A percentile compares a stretch with the other conserved stretches of the same genome.
Evolutionary conservation across 306 rosid genomes (phyloP).

Genomic region (Albizia julibrissin): DNA sequence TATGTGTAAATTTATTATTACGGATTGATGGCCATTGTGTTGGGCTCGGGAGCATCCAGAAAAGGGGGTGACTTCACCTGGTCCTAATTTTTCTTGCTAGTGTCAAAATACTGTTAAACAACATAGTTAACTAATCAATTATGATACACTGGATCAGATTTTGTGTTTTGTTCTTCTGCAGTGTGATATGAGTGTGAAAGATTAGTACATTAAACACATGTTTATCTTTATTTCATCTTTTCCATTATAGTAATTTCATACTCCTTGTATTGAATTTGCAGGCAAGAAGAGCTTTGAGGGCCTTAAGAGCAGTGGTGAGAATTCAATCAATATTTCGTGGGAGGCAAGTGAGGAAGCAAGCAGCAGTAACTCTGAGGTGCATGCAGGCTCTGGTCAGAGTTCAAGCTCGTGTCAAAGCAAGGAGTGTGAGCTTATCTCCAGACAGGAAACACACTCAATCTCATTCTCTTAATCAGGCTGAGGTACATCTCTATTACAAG

Average conservation of each 20-base stretch:
- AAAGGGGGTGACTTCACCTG: background rate
- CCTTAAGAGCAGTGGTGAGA: constrained; percentile 84
- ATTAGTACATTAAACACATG: background rate
- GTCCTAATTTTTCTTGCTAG: background rate
- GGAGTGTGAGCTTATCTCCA: constrained; percentile 50
- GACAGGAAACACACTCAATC: constrained; percentile 49
- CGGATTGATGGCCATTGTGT: background rate
- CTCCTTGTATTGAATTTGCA: constrained; percentile 27
- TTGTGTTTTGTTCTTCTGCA: background rate
- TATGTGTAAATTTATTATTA: background rate
- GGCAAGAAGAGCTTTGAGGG: constrained; percentile 87
- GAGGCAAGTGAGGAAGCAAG: constrained; percentile 79
- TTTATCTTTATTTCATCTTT: constrained; percentile 17
- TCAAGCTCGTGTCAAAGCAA: constrained; percentile 71
- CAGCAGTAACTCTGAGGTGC: constrained; percentile 85
- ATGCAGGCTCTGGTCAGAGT: constrained; percentile 97
- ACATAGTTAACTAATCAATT: background rate
- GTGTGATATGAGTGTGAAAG: background rate
- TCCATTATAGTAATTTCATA: background rate
- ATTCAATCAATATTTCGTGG: constrained; percentile 90
- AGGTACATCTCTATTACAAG: constrained; percentile 36
- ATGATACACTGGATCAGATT: background rate
- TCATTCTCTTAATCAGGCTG: constrained; percentile 55
- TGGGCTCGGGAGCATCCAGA: background rate
- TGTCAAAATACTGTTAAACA: background rate